These are phyloP conservation scores for Clavariopsis aquatica DNA, from an alignment of 495 filamentous ascomycete species.

Conservation along the genomic window DNA sequence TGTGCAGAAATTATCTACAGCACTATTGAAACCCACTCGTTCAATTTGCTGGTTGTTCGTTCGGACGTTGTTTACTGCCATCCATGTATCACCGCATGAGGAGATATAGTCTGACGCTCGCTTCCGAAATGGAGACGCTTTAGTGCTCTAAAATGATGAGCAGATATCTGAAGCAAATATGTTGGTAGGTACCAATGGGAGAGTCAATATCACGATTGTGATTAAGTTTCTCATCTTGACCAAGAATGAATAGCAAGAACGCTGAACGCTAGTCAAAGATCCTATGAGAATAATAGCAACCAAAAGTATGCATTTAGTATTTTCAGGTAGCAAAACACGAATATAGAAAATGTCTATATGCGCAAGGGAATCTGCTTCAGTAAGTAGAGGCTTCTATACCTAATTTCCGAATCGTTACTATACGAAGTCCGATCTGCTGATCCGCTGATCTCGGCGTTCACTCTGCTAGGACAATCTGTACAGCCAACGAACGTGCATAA, in stretches of 20 bases:
- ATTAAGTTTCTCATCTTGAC: background rate
- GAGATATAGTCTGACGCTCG: conserved; percentile 7
- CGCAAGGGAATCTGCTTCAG: no score
- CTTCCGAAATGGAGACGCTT: background rate
- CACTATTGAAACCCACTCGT: conserved; percentile 9
- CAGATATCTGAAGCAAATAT: background rate
- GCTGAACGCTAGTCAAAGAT: no score
- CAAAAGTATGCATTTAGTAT: no score
- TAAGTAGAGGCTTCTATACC: background rate
- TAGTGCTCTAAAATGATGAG: background rate
- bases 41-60: conserved; percentile 1
- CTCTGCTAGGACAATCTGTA: background rate
- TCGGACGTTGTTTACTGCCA: conserved; percentile 12
- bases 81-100: conserved; percentile 12
- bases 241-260: no score
- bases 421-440: background rate
- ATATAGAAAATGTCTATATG: no score
- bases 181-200: background rate
- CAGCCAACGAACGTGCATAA: background rate
- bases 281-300: no score
- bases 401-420: background rate
- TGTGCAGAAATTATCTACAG: conserved; percentile 12
- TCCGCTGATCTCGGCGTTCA: background rate
- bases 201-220: background rate
- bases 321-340: no score